Conservation (phyloP, 2,329 filamentous ascomycete species). For the Botrytis pseudocinerea region DNA sequence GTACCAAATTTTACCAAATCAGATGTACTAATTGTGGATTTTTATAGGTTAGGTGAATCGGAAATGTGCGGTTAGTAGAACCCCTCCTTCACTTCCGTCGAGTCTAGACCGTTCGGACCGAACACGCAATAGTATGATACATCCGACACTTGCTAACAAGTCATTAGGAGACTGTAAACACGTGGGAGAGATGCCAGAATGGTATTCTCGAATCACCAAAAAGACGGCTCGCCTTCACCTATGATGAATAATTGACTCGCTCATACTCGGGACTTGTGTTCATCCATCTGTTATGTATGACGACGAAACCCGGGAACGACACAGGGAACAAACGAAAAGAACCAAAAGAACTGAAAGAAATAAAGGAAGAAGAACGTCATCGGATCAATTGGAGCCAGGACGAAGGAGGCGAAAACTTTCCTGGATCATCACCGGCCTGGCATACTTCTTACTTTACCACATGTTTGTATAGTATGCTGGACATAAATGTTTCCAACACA, state of each 20-base stretch:
- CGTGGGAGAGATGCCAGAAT: slow-evolving; percentile 15
- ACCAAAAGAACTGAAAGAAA: neutral
- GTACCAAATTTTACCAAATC: slow-evolving; percentile 4
- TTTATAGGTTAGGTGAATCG: slow-evolving; percentile 32
- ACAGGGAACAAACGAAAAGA: neutral
- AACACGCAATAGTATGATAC: slow-evolving; percentile 2
- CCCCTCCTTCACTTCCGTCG: slow-evolving; percentile 2
- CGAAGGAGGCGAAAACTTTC: neutral
- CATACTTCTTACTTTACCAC: neutral
- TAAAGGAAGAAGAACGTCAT: neutral
- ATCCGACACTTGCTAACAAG: slow-evolving; percentile 8
- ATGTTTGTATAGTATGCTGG: slow-evolving; percentile 15
- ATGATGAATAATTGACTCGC: slow-evolving; percentile 7
- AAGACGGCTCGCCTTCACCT: slow-evolving; percentile 15
- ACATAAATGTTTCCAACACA: neutral
- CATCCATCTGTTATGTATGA: slow-evolving; percentile 6
- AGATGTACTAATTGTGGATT: slow-evolving; percentile 25
- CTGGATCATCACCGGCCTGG: slow-evolving; percentile 2
- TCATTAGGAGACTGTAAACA: slow-evolving; percentile 18
- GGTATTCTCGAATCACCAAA: slow-evolving; percentile 19
- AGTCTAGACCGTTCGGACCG: slow-evolving; percentile 4
- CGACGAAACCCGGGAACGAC: slow-evolving; percentile 3
- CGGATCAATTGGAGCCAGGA: neutral
- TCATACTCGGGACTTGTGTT: slow-evolving; percentile 1
- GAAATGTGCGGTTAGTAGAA: slow-evolving; percentile 37